Evolutionary conservation across 768 basidiomycete species (phyloP), one percentile per base, ranked within the genome.

Genomic region (Paxillus ammoniavirescens): DNA sequence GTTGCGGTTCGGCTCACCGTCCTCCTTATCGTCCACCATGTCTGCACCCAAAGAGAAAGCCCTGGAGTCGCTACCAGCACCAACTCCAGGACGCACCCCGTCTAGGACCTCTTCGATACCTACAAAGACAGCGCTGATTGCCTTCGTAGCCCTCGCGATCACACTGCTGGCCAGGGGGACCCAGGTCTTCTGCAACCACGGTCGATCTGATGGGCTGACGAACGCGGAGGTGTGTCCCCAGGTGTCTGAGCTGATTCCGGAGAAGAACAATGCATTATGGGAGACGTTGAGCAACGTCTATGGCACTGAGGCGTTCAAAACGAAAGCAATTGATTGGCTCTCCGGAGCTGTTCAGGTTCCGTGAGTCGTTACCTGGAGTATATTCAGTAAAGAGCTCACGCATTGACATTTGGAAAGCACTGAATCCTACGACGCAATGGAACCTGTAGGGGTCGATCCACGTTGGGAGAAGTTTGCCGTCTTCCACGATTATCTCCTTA

Each of bases 401-500:
- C 36, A 54, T 35, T 43, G 37, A 42, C 26, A 6, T 38, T 50
- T 43, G 47, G 17, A 49, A 44, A 82, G 81, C 23, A 83, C 82
- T 13, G 79, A 80, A 57, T 76, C 75, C 1, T 81, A 70, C 61
- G 81, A 83, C 54, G 61, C 70, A 48, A 79, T 80, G 77, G 71
- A 62, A 0, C 73, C 73, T 0, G 69, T 81, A 6, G 81, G 77
- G 15, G 66, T 68, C 13, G 82, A 83, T 59, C 69, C 74, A 5
- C 76, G 78, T 14, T 86, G 83, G 84, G 72, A 80, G 30, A 75
- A 71, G 23, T 84, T 86, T 48, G 67, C 56, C 0, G 66, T 69
- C 8, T 79, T 86, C 65, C 83, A 86, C 49, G 73, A 75, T 14
- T 84, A 86, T 59, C 75, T 89, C 8, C 56, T 59, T 31, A 58